These are phyloP conservation scores for Starmerella sp. DNA, from an alignment of 805 yeast species.

Conservation along the genomic window DNA sequence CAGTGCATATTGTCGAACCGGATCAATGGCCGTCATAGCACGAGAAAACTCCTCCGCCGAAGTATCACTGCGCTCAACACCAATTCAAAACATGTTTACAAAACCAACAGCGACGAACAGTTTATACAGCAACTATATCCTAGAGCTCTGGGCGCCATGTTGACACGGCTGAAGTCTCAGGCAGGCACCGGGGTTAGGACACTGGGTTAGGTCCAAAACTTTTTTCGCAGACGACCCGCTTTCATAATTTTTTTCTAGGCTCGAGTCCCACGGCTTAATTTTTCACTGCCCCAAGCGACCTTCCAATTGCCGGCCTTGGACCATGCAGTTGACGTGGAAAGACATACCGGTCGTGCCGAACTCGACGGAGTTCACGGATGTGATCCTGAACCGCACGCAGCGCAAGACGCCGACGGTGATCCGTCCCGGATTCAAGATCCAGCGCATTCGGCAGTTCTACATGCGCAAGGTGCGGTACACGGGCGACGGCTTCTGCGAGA, in stretches of 20 bases:
- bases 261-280: background rate
- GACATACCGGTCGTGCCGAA: constrained; percentile 93
- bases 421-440: constrained; percentile 89
- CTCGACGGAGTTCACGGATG: constrained; percentile 86
- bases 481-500: constrained; percentile 90
- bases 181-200: background rate
- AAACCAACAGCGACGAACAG: too few relatives aligned
- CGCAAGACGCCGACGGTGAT: constrained; percentile 99
- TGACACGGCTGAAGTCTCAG: background rate
- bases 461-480: constrained; percentile 97
- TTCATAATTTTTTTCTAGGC: constrained; percentile 3
- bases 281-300: background rate
- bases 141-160: background rate
- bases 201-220: background rate
- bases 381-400: constrained; percentile 93
- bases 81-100: too few relatives aligned
- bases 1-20: too few relatives aligned
- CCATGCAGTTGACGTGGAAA: constrained; percentile 96
- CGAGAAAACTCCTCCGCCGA: too few relatives aligned
- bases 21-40: too few relatives aligned
- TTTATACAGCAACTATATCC: too few relatives aligned
- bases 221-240: constrained; percentile 1
- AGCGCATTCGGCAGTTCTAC: constrained; percentile 92
- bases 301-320: background rate
- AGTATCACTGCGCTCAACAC: too few relatives aligned